A percentile compares a stretch with the other conserved stretches of the same genome.
phyloP scores from a whole-genome alignment of 345 rosid species.

The Microcos paniculata region DNA sequence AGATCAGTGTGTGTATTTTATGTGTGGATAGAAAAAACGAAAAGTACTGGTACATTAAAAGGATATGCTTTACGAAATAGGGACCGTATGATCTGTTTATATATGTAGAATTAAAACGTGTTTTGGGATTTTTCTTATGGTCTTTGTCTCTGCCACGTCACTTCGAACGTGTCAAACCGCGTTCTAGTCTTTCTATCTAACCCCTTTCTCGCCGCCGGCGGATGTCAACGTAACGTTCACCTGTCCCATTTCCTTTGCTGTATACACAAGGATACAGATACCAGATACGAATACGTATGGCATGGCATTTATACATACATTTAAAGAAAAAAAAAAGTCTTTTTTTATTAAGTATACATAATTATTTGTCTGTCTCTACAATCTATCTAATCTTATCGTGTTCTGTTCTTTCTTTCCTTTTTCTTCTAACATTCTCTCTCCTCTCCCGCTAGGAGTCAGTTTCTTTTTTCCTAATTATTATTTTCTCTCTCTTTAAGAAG shows the following conservation, averaged over 20 bases:
- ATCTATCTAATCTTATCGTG: neutral
- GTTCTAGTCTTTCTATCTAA: neutral
- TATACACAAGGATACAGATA: neutral
- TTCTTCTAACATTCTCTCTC: neutral
- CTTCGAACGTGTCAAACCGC: conserved; percentile 23
- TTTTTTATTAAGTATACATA: neutral
- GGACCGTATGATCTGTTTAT: too few relatives aligned
- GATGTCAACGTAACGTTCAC: neutral
- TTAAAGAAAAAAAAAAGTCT: neutral
- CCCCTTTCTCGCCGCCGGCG: conserved; percentile 12
- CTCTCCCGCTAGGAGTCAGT: neutral
- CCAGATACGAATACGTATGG: neutral
- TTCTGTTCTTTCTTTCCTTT: neutral
- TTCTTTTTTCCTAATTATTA: neutral
- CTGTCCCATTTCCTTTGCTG: neutral
- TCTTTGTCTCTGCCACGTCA: conserved; percentile 17
- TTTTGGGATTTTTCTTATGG: neutral
- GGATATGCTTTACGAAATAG: too few relatives aligned
- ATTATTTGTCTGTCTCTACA: neutral
- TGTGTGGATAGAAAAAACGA: too few relatives aligned
- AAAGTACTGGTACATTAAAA: too few relatives aligned
- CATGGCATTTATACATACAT: neutral
- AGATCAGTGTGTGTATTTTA: too few relatives aligned
- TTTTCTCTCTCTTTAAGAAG: neutral
- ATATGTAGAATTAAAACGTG: neutral